phyloP scores from a whole-genome alignment of 2,329 filamentous ascomycete genomes.

The Cercospora brassicicola region DNA sequence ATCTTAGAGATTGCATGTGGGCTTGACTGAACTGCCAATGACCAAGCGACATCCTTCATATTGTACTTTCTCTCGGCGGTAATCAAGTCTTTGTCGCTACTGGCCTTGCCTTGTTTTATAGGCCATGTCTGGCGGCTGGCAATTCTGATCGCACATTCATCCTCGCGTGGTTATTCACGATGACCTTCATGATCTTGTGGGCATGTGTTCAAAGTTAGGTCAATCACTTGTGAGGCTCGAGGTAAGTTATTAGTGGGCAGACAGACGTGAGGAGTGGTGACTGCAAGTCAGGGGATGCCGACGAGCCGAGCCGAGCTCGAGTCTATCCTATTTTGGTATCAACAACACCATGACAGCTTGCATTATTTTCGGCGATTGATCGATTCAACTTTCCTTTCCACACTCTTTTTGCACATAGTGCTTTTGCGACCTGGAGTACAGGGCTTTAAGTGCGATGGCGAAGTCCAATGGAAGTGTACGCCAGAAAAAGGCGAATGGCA shows the following conservation, averaged over 20 bases:
- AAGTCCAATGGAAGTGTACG: constrained; percentile 31
- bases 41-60: not conserved
- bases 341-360: constrained; percentile 10
- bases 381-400: not conserved
- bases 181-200: too few species aligned
- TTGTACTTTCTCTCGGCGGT: not conserved
- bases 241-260: too few species aligned
- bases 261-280: too few species aligned
- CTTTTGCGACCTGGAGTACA: not conserved
- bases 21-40: not conserved
- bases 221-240: too few species aligned
- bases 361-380: constrained; percentile 5
- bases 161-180: too few species aligned
- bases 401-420: not conserved
- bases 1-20: not conserved
- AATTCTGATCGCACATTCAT: too few species aligned
- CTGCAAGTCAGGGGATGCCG: not conserved
- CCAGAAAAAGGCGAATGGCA: constrained; percentile 32
- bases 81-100: not conserved
- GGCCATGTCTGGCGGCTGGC: not conserved
- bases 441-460: not conserved
- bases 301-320: constrained; percentile 6
- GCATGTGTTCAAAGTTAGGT: too few species aligned
- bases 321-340: not conserved
- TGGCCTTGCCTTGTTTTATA: not conserved